Base-by-base conservation (phyloP, 1,284 basidiomycete species). In the Ceratobasidium theobromae region DNA sequence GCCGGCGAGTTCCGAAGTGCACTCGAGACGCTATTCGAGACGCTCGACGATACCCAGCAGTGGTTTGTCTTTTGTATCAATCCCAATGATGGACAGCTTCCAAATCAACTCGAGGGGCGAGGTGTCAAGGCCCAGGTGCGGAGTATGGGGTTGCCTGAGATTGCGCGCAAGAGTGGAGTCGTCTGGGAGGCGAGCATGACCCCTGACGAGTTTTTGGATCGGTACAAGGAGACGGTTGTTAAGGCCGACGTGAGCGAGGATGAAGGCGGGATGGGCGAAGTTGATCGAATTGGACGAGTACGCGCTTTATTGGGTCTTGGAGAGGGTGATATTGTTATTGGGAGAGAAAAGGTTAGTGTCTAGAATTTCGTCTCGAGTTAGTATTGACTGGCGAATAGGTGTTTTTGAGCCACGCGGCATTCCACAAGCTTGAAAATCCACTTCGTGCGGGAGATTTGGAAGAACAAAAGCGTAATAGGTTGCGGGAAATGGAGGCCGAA, bases 41-140 rank as follows among this genome's bases (percentile, higher is more conserved):
- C 93, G 0, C 80, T 98, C 21, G 87, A 91, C 65, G 95, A 97
- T 71, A 89, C 92, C 12, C 93, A 97, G 78, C 80, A 87, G 1
- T 98, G 95, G 95, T 91, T 89, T 73, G 83, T 97, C 4, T 91
- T 97, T 76, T 97, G 93, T 74, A 76, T 98, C 70, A 94, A 93
- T 72, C 94, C 95, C 9, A 98, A 98, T 74, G 95, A 98, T 78
- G 89, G 91, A 18, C 94, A 97, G 75, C 79, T 98, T 18, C 92
- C 95, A 30, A 93, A 94, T 74, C 95, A 98, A 76, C 79, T 97
- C 65, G 96, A 99, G 78, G 91, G 92, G 1, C 83, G 93, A 35
- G 88, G 89, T 30, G 87, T 98, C 67, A 97, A 96, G 76, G 90
- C 91, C 0, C 96, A 98, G 77, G 88, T 98, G 60, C 84, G 91